These are phyloP conservation scores for Backusella psychrophila DNA, from an alignment of 192 early-diverging fungal species.

Conservation along the genomic window DNA sequence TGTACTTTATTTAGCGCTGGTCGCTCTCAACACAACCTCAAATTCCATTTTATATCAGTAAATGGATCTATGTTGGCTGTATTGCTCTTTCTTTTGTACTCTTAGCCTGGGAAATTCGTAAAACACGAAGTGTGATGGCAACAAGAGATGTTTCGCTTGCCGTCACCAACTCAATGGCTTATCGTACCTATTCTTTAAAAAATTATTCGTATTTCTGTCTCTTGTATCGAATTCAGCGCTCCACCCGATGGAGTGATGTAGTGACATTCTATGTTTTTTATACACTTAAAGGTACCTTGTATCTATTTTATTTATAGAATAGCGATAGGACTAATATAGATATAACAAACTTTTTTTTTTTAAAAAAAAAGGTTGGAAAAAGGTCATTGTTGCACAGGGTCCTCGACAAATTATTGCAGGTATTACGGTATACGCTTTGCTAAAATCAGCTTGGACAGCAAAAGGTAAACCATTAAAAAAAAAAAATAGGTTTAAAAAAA, in stretches of 20 bases:
- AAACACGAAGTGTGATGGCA: constrained; percentile 61
- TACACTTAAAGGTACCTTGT: constrained; percentile 65
- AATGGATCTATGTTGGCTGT: constrained; percentile 59
- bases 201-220: constrained; percentile 83
- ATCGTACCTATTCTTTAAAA: constrained; percentile 69
- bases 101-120: constrained; percentile 64
- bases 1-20: constrained; percentile 22
- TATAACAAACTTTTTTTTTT: not conserved
- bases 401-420: constrained; percentile 76
- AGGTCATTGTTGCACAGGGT: constrained; percentile 77
- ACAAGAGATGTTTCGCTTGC: constrained; percentile 76
- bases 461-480: not conserved
- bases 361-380: constrained; percentile 69
- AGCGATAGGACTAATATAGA: not conserved
- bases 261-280: constrained; percentile 88
- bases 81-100: constrained; percentile 68
- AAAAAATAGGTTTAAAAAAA: not conserved
- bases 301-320: not conserved
- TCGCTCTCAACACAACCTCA: constrained; percentile 35
- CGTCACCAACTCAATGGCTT: constrained; percentile 72
- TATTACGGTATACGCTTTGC: constrained; percentile 45
- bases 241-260: constrained; percentile 60
- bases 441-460: constrained; percentile 26
- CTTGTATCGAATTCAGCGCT: constrained; percentile 68
- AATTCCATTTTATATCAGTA: constrained; percentile 44